Conservation (phyloP, 495 filamentous ascomycete species). For the Baudoinia panamericana region DNA sequence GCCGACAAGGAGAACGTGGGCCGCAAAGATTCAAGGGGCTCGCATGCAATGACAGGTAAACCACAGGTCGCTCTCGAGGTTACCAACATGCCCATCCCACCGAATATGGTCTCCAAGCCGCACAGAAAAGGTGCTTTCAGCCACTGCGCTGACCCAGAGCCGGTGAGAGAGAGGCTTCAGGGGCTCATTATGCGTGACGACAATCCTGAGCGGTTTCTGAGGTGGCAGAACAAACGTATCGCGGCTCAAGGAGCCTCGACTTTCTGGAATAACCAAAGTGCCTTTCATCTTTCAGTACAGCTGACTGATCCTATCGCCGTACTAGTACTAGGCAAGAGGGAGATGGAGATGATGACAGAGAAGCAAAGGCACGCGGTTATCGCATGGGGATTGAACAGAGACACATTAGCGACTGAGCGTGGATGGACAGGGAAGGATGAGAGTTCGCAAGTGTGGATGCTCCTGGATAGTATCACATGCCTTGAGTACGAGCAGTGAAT, state of each 20-base stretch:
- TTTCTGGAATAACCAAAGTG: slow-evolving; percentile 1
- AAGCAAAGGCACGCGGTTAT: slow-evolving; percentile 20
- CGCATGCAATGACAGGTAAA: neutral
- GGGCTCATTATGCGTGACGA: neutral
- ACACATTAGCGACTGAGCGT: slow-evolving; percentile 23
- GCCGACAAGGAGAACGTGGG: neutral
- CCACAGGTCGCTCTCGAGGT: slow-evolving; percentile 11
- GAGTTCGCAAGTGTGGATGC: slow-evolving; percentile 26
- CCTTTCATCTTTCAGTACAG: slow-evolving; percentile 5
- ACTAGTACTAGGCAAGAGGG: slow-evolving; percentile 2
- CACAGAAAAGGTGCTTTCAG: slow-evolving; percentile 20
- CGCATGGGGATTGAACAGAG: slow-evolving; percentile 23
- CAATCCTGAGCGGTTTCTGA: neutral
- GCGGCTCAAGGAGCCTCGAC: neutral
- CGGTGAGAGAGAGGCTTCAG: slow-evolving; percentile 11
- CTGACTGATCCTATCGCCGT: slow-evolving; percentile 8
- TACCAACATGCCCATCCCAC: slow-evolving; percentile 11
- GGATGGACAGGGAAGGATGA: slow-evolving; percentile 24
- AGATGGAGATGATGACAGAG: slow-evolving; percentile 11
- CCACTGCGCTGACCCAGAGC: slow-evolving; percentile 10
- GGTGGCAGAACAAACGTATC: slow-evolving; percentile 11
- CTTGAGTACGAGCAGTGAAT: slow-evolving; percentile 26
- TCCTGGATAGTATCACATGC: slow-evolving; percentile 29
- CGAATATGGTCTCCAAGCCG: slow-evolving; percentile 11
- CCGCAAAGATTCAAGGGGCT: too few species aligned